Evolutionary conservation across 352 stramenopile genomes (phyloP), one percentile per base, ranked within the genome.

Genomic region (Stramenopiles sp.): DNA sequence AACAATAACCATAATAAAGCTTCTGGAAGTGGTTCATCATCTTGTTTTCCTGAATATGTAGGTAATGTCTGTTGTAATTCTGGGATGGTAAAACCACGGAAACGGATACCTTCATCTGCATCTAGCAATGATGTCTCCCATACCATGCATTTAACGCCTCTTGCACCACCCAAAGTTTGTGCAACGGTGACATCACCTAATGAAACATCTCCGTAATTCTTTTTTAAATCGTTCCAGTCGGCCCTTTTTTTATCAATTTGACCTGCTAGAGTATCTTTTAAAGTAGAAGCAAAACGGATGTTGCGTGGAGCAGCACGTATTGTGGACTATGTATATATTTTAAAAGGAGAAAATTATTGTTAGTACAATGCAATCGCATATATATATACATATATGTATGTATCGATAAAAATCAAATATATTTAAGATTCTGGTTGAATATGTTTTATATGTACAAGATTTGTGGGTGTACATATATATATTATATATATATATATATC

Each of bases 61-160:
- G 95, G 95, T 38, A 99, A 86, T 82, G 92, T 90, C 85, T 95
- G 81, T 86, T 99, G 95, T 79, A 97, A 93, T 83, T 99, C 95
- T 30, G 96, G 95, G 87, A 99, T 99, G 79, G 94, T 98, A 85
- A 98, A 87, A 80, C 96, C 96, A 79, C 96, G 91, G 91, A 99
- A 99, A 77, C 96, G 92, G 87, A 99, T 99, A 80, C 96, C 96
- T 83, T 98, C 92, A 65, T 97, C 89, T 30, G 92, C 86, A 83
- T 97, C 92, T 43, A 97, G 87, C 78, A 96, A 86, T 79, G 91
- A 97, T 30, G 96, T 99, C 84, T 99, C 96, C 95, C 95, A 99
- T 80, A 99, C 84, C 86, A 99, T 96, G 83, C 92, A 98, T 87
- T 98, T 98, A 78, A 99, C 94, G 78, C 93, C 91, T 84, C 96